Percentiles rank a stretch among this genome's conserved stretches.
phyloP scores from a whole-genome alignment of 108 stramenopile species.

The Cyclotella distinguenda region DNA sequence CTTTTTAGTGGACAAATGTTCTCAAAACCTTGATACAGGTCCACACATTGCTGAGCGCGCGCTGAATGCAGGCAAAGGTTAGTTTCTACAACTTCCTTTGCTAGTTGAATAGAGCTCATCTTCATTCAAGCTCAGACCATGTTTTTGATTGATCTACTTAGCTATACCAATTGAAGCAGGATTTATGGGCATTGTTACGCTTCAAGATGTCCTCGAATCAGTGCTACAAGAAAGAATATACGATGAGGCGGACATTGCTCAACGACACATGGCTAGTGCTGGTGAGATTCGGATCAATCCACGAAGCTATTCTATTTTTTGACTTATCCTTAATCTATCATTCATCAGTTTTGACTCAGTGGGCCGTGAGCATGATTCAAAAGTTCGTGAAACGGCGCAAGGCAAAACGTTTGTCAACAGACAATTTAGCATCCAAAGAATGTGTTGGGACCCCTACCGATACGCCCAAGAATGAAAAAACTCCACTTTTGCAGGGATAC shows the following conservation, averaged over 20 bases:
- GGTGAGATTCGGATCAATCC: conserved; percentile 48
- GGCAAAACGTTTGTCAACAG: neutral
- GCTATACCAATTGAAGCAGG: conserved; percentile 7
- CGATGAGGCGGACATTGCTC: conserved; percentile 4
- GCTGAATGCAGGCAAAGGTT: conserved; percentile 19
- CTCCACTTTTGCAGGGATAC: neutral
- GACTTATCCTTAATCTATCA: neutral
- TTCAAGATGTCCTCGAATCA: conserved; percentile 8
- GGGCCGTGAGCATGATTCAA: conserved; percentile 51
- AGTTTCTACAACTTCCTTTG: conserved; percentile 48
- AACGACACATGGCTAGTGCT: conserved; percentile 7
- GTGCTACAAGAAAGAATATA: conserved; percentile 12
- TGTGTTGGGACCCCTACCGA: neutral
- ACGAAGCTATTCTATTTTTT: conserved; percentile 32
- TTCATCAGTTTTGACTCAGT: conserved; percentile 40
- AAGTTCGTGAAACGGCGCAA: conserved; percentile 28
- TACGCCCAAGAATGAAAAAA: neutral
- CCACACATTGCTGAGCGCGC: conserved; percentile 62
- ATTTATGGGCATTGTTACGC: conserved; percentile 7
- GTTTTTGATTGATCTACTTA: neutral
- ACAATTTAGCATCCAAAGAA: neutral
- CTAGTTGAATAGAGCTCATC: conserved; percentile 60
- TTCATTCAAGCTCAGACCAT: neutral
- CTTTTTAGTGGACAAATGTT: no score
- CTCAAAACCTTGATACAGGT: neutral